Evolutionary conservation across 805 yeast species (phyloP).

Genomic region (Yarrowia yakushimensis): DNA sequence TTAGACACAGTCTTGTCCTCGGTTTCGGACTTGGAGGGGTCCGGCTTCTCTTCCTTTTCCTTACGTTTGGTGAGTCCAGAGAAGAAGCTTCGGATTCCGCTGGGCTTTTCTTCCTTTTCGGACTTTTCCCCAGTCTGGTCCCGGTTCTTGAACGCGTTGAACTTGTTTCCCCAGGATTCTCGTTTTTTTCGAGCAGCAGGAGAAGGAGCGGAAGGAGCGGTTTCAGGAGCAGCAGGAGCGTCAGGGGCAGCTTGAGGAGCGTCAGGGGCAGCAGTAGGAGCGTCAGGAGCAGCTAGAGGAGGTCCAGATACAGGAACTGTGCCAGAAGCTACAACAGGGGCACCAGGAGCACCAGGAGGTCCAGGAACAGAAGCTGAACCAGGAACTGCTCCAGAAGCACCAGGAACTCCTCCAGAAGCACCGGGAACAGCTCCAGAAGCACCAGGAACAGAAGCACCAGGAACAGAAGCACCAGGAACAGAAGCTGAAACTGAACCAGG

Average conservation of each 20-base stretch:
- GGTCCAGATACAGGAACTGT: not conserved
- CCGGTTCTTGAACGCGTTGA: conserved; percentile 5
- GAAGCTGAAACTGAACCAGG: not conserved
- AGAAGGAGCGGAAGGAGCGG: not conserved
- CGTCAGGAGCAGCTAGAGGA: not conserved
- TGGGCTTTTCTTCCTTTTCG: conserved; percentile 1
- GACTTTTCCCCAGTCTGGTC: not conserved
- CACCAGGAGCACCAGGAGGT: not conserved
- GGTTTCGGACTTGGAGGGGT: not conserved
- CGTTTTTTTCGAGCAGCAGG: not conserved
- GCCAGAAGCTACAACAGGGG: not conserved
- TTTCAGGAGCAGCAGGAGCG: not conserved
- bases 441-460: not conserved
- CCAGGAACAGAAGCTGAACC: not conserved
- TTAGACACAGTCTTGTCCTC: not conserved
- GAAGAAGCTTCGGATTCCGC: conserved; percentile 10
- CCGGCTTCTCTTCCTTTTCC: no score
- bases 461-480: not conserved
- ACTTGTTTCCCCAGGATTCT: conserved; percentile 16
- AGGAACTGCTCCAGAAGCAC: not conserved
- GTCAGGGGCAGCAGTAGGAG: not conserved
- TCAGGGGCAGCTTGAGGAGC: not conserved
- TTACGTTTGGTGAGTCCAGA: not conserved
- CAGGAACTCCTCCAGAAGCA: not conserved
- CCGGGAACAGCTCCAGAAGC: no score